Evolutionary conservation across 179 eudicot species (phyloP).

Genomic region (Nepenthes alata): DNA sequence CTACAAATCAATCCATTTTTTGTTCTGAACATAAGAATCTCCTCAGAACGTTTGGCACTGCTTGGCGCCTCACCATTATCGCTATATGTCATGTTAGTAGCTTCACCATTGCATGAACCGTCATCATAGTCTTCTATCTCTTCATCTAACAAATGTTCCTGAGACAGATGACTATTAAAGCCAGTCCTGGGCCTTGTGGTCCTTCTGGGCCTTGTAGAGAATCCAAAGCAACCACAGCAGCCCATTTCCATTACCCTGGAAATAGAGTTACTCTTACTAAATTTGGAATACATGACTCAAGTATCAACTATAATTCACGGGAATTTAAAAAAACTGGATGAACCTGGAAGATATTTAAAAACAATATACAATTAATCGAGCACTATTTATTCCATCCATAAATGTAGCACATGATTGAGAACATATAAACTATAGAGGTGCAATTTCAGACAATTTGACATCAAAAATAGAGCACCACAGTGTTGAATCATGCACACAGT

Average conservation of each 20-base stretch:
- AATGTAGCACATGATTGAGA: not conserved
- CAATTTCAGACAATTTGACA: too few species aligned
- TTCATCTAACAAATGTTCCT: conserved; percentile 34
- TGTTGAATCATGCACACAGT: too few species aligned
- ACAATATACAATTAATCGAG: too few species aligned
- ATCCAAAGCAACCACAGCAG: conserved; percentile 89
- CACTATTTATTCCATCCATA: too few species aligned
- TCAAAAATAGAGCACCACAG: too few species aligned
- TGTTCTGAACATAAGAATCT: conserved; percentile 43
- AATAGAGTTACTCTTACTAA: conserved; percentile 16
- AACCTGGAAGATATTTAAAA: conserved; percentile 2
- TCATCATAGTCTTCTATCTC: conserved; percentile 28
- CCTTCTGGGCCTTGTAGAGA: conserved; percentile 42
- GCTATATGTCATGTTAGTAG: conserved; percentile 39
- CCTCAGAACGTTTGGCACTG: conserved; percentile 61
- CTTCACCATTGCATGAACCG: conserved; percentile 35
- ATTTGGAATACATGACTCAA: conserved; percentile 7
- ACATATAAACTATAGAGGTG: not conserved
- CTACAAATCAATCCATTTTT: conserved; percentile 69
- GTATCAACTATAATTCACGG: not conserved
- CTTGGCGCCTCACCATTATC: conserved; percentile 40
- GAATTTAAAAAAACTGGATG: not conserved
- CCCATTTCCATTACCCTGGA: conserved; percentile 56
- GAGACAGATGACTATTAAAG: conserved; percentile 29
- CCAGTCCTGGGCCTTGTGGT: conserved; percentile 19